phyloP scores from a whole-genome alignment of 345 rosid genomes.

The Lumnitzera racemosa region DNA sequence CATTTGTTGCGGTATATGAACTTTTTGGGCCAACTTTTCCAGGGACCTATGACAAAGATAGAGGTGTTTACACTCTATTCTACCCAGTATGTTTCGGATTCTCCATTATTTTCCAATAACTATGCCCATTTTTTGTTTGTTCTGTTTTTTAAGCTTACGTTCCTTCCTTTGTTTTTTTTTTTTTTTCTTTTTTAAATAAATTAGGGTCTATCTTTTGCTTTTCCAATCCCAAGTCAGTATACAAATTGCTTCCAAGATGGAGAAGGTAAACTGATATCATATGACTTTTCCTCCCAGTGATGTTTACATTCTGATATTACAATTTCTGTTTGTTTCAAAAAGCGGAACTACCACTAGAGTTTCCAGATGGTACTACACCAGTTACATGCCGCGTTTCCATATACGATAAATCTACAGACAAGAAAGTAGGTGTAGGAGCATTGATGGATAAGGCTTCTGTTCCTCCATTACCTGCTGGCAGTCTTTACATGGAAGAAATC shows the following conservation, averaged over 20 bases:
- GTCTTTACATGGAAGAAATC: constrained; percentile 93
- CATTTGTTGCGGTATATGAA: constrained; percentile 90
- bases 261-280: constrained; percentile 47
- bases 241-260: constrained; percentile 74
- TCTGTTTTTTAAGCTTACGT: constrained; percentile 1
- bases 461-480: constrained; percentile 69
- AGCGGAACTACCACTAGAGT: constrained; percentile 94
- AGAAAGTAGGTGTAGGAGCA: constrained; percentile 86
- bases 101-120: background rate
- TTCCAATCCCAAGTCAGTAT: constrained; percentile 91
- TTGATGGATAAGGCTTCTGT: constrained; percentile 77
- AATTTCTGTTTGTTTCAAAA: constrained; percentile 11
- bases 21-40: constrained; percentile 97
- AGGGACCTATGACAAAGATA: constrained; percentile 80
- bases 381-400: constrained; percentile 92
- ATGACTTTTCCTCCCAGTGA: constrained; percentile 4
- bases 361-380: constrained; percentile 98
- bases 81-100: constrained; percentile 56
- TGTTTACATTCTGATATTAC: constrained; percentile 3
- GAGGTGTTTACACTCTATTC: constrained; percentile 79
- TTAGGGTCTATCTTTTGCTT: constrained; percentile 94
- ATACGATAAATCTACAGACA: constrained; percentile 70
- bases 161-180: background rate
- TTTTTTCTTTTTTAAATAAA: background rate
- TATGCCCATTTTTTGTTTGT: background rate